Percentiles rank a stretch among this genome's conserved stretches.
Conservation (phyloP, 192 early-diverging fungal genomes). For the Rhizophagus clarus region DNA sequence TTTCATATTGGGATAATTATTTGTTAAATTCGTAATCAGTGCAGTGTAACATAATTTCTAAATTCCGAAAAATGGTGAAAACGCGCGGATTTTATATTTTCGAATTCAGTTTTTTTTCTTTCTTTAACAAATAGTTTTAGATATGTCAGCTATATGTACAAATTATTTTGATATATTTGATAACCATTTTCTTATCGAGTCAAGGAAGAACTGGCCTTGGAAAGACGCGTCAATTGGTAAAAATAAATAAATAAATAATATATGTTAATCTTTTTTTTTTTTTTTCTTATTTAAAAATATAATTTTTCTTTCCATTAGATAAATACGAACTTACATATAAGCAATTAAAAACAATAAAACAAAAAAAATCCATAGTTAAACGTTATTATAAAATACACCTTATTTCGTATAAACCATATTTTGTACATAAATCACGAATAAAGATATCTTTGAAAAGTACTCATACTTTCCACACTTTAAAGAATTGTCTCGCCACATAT, state of each 20-base stretch:
- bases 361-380: neutral
- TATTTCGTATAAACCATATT: neutral
- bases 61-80: no score
- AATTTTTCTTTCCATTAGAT: neutral
- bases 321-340: neutral
- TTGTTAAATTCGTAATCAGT: no score
- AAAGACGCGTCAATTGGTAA: neutral
- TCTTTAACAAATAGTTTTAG: neutral
- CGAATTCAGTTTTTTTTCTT: no score
- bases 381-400: neutral
- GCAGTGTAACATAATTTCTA: no score
- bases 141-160: neutral
- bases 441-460: conserved; percentile 11
- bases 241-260: neutral
- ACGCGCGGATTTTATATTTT: neutral
- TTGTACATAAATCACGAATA: neutral
- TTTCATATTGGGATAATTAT: no score
- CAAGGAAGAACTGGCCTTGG: conserved; percentile 7
- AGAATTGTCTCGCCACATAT: neutral
- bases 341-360: neutral
- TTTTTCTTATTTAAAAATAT: no score
- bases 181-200: neutral
- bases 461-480: neutral
- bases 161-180: neutral
- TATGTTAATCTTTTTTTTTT: neutral